Conservation (phyloP, 2,329 filamentous ascomycete genomes). For the Neodidymelliopsis sp. region DNA sequence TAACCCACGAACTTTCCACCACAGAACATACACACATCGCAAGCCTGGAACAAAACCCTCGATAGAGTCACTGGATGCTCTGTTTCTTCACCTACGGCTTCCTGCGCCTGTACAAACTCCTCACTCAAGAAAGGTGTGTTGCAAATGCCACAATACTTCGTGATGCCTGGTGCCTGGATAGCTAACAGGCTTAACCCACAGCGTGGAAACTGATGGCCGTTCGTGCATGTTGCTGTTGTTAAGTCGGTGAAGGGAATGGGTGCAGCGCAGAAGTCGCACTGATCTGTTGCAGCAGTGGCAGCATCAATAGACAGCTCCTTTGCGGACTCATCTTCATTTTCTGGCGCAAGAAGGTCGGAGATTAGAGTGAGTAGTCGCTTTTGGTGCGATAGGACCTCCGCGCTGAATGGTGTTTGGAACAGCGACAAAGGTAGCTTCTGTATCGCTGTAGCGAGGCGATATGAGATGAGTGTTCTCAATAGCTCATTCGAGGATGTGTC, state of each 20-base stretch:
- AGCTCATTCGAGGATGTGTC: slow-evolving; percentile 26
- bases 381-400: slow-evolving; percentile 31
- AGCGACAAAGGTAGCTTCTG: slow-evolving; percentile 28
- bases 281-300: slow-evolving; percentile 45
- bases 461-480: slow-evolving; percentile 39
- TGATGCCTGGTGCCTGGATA: slow-evolving; percentile 62
- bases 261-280: slow-evolving; percentile 61
- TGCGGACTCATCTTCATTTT: background rate
- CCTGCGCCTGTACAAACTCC: slow-evolving; percentile 44
- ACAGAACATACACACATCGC: slow-evolving; percentile 50
- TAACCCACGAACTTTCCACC: slow-evolving; percentile 47
- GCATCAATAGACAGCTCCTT: background rate
- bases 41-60: slow-evolving; percentile 42
- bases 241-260: slow-evolving; percentile 58
- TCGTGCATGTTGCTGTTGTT: slow-evolving; percentile 56
- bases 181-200: slow-evolving; percentile 63
- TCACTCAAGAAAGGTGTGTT: slow-evolving; percentile 58
- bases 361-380: slow-evolving; percentile 30
- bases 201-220: slow-evolving; percentile 63
- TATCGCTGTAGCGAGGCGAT: slow-evolving; percentile 35
- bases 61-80: slow-evolving; percentile 33
- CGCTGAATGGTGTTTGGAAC: slow-evolving; percentile 28
- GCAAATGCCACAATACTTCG: slow-evolving; percentile 63
- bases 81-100: slow-evolving; percentile 9
- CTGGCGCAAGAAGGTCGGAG: slow-evolving; percentile 18